Base-by-base conservation (phyloP, 2,329 filamentous ascomycete genomes). In the Hymenoscyphus fraxineus region DNA sequence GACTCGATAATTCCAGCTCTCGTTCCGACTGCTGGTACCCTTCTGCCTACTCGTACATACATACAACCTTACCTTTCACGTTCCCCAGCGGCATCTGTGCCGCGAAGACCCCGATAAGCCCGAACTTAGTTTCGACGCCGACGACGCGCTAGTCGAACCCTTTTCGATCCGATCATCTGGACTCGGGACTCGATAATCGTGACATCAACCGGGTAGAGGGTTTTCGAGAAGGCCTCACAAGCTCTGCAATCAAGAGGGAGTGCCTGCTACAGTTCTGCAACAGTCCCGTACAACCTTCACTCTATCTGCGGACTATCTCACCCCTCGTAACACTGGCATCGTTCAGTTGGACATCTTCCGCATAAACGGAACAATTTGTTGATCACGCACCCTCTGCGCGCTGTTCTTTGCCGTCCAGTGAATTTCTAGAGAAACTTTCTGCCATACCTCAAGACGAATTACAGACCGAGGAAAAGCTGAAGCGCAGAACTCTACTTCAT, bases 1-100 rank as follows among this genome's bases (percentile, higher is more conserved):
- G 67, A 72, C 68, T 69, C 65, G 67, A 69, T 63, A 63, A 65
- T 66, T 62, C 58, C 65, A 58, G 44, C 39, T 69, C 44, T 51
- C 44, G 5, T n/a, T 62, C 69, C 62, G 67, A 62, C 58, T 66
- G 57, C 68, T 68, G 63, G 60, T 65, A 69, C 64, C 70, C 68
- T 56, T 31, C 67, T 60, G 60, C 63, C 64, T 64, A 35, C 35
- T 35, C 35, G 35, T 35, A 71, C 68, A 69, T 35, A 71, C 68
- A 69, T 68, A 70, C 65, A 19, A 47, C 41, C n/a, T 47, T 10
- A 19, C 68, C 65, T 64, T 68, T 64, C 61, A 67, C 68, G 66
- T 68, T 67, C 60, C 65, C 62, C 67, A 61, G 68, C 66, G 63
- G 66, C 65, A 65, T 58, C 66, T 63, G 65, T 65, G 59, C 62